Percentiles rank a stretch among this genome's conserved stretches.
Conservation (phyloP, 2,329 filamentous ascomycete species). For the Calonectria hawksworthii region DNA sequence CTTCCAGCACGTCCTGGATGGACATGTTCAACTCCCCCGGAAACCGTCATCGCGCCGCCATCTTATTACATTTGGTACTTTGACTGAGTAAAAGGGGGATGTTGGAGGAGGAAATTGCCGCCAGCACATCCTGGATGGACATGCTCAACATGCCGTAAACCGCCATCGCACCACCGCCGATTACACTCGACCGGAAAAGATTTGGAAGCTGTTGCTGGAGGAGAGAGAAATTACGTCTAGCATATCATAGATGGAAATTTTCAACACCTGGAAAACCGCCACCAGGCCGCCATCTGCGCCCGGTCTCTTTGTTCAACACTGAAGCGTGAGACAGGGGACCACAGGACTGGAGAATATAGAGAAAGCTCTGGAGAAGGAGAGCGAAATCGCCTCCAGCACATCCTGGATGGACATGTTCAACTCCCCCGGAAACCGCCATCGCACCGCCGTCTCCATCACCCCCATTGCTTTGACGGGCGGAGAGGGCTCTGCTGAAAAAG, state of each 20-base stretch:
- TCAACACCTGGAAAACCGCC: no score
- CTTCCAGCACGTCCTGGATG: conserved; percentile 10
- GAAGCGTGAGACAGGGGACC: no score
- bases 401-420: conserved; percentile 20
- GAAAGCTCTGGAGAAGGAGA: conserved; percentile 27
- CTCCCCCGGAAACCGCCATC: conserved; percentile 21
- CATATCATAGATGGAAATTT: no score
- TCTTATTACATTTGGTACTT: conserved; percentile 25
- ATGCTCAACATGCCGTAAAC: conserved; percentile 22
- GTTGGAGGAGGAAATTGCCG: conserved; percentile 11
- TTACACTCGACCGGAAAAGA: no score
- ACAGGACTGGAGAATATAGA: conserved; percentile 26
- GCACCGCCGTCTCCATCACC: conserved; percentile 19
- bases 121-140: conserved; percentile 17
- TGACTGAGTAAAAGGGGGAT: no score
- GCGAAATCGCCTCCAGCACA: background rate
- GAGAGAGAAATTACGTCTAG: no score
- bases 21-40: conserved; percentile 22
- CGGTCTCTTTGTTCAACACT: no score
- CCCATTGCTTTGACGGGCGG: no score
- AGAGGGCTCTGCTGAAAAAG: no score
- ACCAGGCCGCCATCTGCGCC: no score
- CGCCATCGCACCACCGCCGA: conserved; percentile 20
- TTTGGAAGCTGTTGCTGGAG: no score
- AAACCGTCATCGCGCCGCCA: conserved; percentile 25